phyloP scores from a whole-genome alignment of 176 grass and related monocot species.

The Oryza brachyantha region DNA sequence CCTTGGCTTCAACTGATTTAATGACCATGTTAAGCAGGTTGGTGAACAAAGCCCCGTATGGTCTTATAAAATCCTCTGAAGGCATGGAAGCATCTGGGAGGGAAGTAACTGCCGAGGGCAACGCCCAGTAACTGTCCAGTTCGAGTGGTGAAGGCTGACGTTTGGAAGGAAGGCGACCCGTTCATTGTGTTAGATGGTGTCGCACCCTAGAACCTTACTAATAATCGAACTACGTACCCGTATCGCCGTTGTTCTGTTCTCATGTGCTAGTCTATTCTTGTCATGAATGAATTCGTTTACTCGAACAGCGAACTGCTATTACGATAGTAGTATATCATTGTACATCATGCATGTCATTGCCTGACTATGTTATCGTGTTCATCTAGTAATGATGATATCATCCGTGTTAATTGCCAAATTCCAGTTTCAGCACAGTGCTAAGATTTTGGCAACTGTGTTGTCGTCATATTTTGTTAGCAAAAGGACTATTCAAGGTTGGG shows the following conservation, averaged over 20 bases:
- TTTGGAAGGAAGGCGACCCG: conserved; percentile 2
- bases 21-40: conserved; percentile 44
- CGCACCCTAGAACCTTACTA: conserved; percentile 26
- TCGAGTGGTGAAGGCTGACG: conserved; percentile 26
- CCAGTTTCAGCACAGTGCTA: no score
- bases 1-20: conserved; percentile 2
- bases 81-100: conserved; percentile 48
- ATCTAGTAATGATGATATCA: conserved; percentile 32
- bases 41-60: conserved; percentile 76
- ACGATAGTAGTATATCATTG: conserved; percentile 7
- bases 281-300: conserved; percentile 28
- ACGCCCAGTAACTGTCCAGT: conserved; percentile 34
- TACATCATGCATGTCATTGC: conserved; percentile 29
- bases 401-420: no score
- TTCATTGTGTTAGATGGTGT: conserved; percentile 15
- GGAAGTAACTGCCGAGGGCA: conserved; percentile 33
- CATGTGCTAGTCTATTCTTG: conserved; percentile 34
- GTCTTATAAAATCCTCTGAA: conserved; percentile 47
- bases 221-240: conserved; percentile 34
- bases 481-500: no score
- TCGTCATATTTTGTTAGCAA: no score
- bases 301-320: neutral
- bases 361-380: conserved; percentile 30
- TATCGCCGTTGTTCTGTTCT: conserved; percentile 20
- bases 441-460: no score